These are phyloP conservation scores for Coemansia sp. DNA, from an alignment of 192 early-diverging fungal species.

Conservation along the genomic window DNA sequence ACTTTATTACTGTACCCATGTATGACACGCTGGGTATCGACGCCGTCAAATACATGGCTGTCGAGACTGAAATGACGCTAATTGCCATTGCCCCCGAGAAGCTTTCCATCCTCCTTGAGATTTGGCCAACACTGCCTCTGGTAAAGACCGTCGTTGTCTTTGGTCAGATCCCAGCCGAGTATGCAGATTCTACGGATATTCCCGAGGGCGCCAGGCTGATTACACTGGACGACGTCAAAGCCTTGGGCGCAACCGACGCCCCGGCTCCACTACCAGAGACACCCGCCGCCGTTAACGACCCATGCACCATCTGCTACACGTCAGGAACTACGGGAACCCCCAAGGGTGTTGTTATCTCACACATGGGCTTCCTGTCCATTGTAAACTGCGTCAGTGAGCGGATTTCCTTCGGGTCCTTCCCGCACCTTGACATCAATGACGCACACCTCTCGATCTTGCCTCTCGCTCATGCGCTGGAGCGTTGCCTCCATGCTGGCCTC, in stretches of 20 bases:
- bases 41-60: slow-evolving; percentile 80
- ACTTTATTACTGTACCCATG: slow-evolving; percentile 75
- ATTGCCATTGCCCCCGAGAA: slow-evolving; percentile 71
- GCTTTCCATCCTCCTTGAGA: slow-evolving; percentile 23
- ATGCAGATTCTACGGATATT: neutral
- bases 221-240: slow-evolving; percentile 61
- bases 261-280: slow-evolving; percentile 58
- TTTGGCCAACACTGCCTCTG: slow-evolving; percentile 49
- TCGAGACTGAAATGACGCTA: slow-evolving; percentile 79
- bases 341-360: slow-evolving; percentile 88
- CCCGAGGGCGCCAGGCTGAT: slow-evolving; percentile 53
- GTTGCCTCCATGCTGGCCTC: slow-evolving; percentile 68
- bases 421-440: slow-evolving; percentile 55
- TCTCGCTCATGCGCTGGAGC: slow-evolving; percentile 86
- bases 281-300: slow-evolving; percentile 13
- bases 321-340: slow-evolving; percentile 91
- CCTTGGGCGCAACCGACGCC: slow-evolving; percentile 50
- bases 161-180: slow-evolving; percentile 35
- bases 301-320: slow-evolving; percentile 82
- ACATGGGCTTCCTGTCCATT: slow-evolving; percentile 79
- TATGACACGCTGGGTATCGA: slow-evolving; percentile 84
- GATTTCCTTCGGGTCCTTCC: slow-evolving; percentile 24
- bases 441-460: slow-evolving; percentile 78
- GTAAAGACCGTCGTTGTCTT: slow-evolving; percentile 62
- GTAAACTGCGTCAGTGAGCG: slow-evolving; percentile 9